These are phyloP conservation scores for Phtheirospermum japonicum DNA, from an alignment of 257 asterid species.

Conservation along the genomic window DNA sequence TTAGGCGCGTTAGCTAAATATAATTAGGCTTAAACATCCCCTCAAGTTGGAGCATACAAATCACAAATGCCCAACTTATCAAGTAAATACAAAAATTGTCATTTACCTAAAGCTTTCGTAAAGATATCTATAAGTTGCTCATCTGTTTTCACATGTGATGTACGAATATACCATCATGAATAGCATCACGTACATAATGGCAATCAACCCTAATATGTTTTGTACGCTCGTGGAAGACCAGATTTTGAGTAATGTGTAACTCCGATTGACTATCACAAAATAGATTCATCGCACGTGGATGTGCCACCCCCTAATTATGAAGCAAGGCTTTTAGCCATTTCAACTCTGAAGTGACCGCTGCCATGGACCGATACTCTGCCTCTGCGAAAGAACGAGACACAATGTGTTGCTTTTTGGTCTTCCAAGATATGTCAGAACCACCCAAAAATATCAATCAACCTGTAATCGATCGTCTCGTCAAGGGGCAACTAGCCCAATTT, in stretches of 20 bases:
- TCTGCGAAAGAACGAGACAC: not conserved
- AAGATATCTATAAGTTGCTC: not conserved
- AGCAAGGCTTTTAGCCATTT: not conserved
- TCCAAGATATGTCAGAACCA: not conserved
- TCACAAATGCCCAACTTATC: too few species aligned
- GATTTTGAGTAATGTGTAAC: not conserved
- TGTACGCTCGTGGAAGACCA: not conserved
- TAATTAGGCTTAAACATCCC: too few species aligned
- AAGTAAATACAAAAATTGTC: not conserved
- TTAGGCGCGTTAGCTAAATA: too few species aligned
- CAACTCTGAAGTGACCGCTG: not conserved
- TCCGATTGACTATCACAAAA: not conserved
- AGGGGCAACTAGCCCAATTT: not conserved
- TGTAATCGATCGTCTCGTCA: not conserved
- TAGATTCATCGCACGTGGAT: not conserved
- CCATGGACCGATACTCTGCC: not conserved
- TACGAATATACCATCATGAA: not conserved
- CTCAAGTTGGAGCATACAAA: too few species aligned
- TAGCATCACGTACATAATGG: not conserved
- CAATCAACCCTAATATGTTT: not conserved
- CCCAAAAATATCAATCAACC: not conserved
- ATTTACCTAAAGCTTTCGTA: not conserved
- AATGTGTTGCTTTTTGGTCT: not conserved
- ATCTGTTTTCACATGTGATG: not conserved
- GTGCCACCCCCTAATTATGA: not conserved